A percentile compares a stretch with the other conserved stretches of the same genome.
Evolutionary conservation across 129 eudicot genomes (phyloP).

Genomic region (Glebionis coronaria): DNA sequence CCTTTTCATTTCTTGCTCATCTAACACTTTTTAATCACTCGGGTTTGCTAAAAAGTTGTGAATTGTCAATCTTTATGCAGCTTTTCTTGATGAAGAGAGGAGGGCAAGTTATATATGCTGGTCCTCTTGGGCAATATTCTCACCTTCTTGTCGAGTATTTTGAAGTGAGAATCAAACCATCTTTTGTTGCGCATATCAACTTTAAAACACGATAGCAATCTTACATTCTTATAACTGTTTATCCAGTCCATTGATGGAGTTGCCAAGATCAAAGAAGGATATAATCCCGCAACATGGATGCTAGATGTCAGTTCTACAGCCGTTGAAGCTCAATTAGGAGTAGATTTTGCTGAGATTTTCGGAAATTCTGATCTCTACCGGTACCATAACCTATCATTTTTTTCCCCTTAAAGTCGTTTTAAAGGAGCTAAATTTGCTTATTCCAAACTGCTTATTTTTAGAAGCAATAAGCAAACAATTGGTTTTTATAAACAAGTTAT

Average conservation of each 20-base stretch:
- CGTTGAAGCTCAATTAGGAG: conserved; percentile 48
- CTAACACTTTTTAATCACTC: conserved; percentile 4
- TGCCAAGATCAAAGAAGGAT: conserved; percentile 62
- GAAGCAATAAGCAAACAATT: not conserved
- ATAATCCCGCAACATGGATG: conserved; percentile 92
- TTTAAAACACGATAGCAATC: not conserved
- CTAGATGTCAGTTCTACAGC: conserved; percentile 56
- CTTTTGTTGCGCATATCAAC: not conserved
- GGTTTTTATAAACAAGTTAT: not conserved
- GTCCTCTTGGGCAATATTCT: conserved; percentile 63
- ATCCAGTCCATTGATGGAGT: conserved; percentile 62
- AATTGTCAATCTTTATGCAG: conserved; percentile 27
- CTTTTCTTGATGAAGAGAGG: conserved; percentile 72
- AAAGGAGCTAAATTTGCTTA: no score
- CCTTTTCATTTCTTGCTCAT: not conserved
- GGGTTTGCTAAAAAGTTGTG: conserved; percentile 11
- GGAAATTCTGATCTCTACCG: conserved; percentile 49
- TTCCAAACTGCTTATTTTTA: not conserved
- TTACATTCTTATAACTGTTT: not conserved
- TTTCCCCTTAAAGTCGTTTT: not conserved
- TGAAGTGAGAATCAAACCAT: conserved; percentile 40
- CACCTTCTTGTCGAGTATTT: conserved; percentile 58
- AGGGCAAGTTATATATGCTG: conserved; percentile 72
- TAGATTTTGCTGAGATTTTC: conserved; percentile 63
- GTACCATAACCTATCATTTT: conserved; percentile 29